Conservation (phyloP, 2,329 filamentous ascomycete genomes). For the Scedosporium boydii region DNA sequence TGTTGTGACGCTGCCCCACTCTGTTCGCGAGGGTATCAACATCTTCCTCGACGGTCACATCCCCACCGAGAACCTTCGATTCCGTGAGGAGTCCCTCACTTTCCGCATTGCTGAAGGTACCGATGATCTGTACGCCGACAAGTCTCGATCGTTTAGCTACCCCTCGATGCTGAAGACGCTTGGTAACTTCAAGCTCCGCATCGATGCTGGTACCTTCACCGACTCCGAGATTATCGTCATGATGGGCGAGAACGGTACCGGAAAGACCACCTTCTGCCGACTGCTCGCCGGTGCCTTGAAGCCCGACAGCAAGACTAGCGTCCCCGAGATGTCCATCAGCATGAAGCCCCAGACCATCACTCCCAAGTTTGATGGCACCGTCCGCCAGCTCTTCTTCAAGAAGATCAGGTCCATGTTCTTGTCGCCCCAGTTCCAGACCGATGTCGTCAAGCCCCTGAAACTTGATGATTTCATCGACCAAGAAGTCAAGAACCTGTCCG, state of each 20-base stretch:
- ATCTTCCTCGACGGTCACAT: constrained; percentile 98
- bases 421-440: constrained; percentile 96
- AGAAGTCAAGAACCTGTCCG: constrained; percentile 97
- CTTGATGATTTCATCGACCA: constrained; percentile 99
- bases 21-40: constrained; percentile 97
- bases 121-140: constrained; percentile 81
- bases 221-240: constrained; percentile 98
- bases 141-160: constrained; percentile 76
- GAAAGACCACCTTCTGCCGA: constrained; percentile 98
- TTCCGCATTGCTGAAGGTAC: constrained; percentile 87
- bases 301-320: constrained; percentile 67
- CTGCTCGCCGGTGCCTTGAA: constrained; percentile 89
- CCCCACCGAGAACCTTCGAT: constrained; percentile 94
- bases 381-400: constrained; percentile 98
- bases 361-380: constrained; percentile 93
- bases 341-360: constrained; percentile 99
- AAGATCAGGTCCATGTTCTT: constrained; percentile 97
- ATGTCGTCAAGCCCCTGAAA: constrained; percentile 98
- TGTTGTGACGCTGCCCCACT: constrained; percentile 91
- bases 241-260: constrained; percentile 99
- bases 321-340: constrained; percentile 93
- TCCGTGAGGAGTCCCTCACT: constrained; percentile 92
- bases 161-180: constrained; percentile 89
- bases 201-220: constrained; percentile 81
- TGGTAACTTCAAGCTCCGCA: constrained; percentile 73